phyloP scores from a whole-genome alignment of 1,284 basidiomycete genomes.

The Mixia osmundae region DNA sequence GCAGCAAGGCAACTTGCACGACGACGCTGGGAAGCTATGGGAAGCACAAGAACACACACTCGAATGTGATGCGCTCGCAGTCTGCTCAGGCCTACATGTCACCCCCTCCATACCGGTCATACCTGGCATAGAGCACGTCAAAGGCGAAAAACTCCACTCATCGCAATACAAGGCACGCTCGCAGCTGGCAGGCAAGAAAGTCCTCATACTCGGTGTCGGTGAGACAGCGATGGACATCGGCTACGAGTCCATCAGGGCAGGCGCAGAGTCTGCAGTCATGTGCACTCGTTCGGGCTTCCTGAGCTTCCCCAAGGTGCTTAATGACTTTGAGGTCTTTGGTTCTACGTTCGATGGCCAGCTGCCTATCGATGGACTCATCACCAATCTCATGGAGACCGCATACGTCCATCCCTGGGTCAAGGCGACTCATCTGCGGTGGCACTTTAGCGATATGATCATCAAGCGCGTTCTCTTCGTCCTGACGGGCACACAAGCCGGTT shows the following conservation, averaged over 20 bases:
- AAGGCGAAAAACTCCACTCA: slow-evolving; percentile 26
- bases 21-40: too few species aligned
- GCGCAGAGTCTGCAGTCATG: slow-evolving; percentile 33
- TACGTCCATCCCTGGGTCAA: slow-evolving; percentile 33
- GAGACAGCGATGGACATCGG: slow-evolving; percentile 44
- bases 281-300: slow-evolving; percentile 32
- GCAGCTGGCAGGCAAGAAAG: slow-evolving; percentile 28
- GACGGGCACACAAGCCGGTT: slow-evolving; percentile 37
- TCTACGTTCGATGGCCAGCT: slow-evolving; percentile 28
- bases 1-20: too few species aligned
- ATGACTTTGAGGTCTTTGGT: slow-evolving; percentile 37
- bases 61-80: slow-evolving; percentile 24
- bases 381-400: slow-evolving; percentile 29
- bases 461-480: slow-evolving; percentile 37
- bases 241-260: slow-evolving; percentile 31
- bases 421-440: slow-evolving; percentile 35
- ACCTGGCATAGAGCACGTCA: slow-evolving; percentile 27
- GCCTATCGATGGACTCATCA: slow-evolving; percentile 38
- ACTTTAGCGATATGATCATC: slow-evolving; percentile 39
- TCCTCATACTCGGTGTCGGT: slow-evolving; percentile 37
- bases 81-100: slow-evolving; percentile 29
- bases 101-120: slow-evolving; percentile 30
- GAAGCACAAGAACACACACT: too few species aligned
- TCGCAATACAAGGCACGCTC: slow-evolving; percentile 29
- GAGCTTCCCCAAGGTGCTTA: slow-evolving; percentile 38